Base-by-base conservation (phyloP, 1,139 yeast species). In the Suhomyces taliae region DNA sequence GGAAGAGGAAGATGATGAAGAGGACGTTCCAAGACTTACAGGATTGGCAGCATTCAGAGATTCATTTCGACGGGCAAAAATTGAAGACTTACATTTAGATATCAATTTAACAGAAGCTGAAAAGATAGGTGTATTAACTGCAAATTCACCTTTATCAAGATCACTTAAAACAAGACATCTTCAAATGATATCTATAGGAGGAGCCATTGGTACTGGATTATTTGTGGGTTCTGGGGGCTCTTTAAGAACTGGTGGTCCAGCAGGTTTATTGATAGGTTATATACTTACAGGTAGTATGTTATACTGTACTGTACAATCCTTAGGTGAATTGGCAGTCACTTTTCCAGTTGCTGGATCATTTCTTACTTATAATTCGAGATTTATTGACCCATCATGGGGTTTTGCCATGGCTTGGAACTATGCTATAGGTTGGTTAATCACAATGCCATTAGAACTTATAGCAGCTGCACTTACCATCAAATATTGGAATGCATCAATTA, bases 111-210 rank as follows among this genome's bases (percentile, higher is more conserved):
- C 84, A 3, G 87, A 81, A 41, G 79, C 79, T 35, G 93, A 88
- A 66, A 82, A 76, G 58, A 79, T 85, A 39, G 86, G 87, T 43
- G 65, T 80, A 33, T 69, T 75, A 49, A 80, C 90, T 27, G 86
- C 90, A 15, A 76, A 78, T 56, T 73, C 90, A 27, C 93, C 93
- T 2, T 75, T 87, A 49, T 72, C 81, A 43, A 74, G 88, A 61
- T 72, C 78, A 41, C 73, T 87, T 46, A 82, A 82, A 55, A 71
- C 66, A 34, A 74, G 87, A 67, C 81, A 87, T 71, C 68, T 87
- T 53, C 86, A 85, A 60, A 85, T 87, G 87, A 83, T 88, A 61
- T 93, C 95, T 39, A 82, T 88, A 55, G 95, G 95, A 59, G 93
- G 95, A 53, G 77, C 89, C 40, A 86, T 88, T 52, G 95, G 95